phyloP scores from a whole-genome alignment of 75 land plant genomes.

The Pinus albicaulis region DNA sequence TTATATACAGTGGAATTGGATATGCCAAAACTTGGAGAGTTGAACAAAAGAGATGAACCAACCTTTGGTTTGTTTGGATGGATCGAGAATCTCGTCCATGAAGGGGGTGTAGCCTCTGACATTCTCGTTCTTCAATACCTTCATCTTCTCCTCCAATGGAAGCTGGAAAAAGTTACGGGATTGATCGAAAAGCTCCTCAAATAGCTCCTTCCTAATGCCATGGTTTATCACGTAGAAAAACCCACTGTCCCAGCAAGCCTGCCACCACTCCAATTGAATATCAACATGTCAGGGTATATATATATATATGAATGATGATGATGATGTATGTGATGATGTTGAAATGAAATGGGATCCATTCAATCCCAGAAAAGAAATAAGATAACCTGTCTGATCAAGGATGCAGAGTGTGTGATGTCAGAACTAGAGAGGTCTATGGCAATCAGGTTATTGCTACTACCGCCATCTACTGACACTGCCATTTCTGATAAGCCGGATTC shows the following conservation, averaged over 20 bases:
- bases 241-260: conserved; percentile 88
- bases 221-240: conserved; percentile 93
- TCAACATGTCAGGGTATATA: no score
- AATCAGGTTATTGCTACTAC: conserved; percentile 17
- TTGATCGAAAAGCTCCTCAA: conserved; percentile 76
- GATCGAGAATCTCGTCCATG: conserved; percentile 78
- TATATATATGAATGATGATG: no score
- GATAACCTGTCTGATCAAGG: conserved; percentile 49
- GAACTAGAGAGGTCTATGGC: conserved; percentile 52
- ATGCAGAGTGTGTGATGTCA: conserved; percentile 40
- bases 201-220: conserved; percentile 74
- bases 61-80: conserved; percentile 73
- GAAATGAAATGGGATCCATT: no score
- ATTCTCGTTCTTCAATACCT: conserved; percentile 48
- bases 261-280: not conserved
- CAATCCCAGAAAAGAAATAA: no score
- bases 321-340: no score
- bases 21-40: no score
- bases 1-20: no score
- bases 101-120: conserved; percentile 68
- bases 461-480: not conserved
- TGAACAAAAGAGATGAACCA: not conserved
- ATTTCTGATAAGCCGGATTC: no score
- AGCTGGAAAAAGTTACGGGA: conserved; percentile 68
- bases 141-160: conserved; percentile 71